Conservation (phyloP, 1,284 basidiomycete genomes). For the Ceratobasidium sp. region DNA sequence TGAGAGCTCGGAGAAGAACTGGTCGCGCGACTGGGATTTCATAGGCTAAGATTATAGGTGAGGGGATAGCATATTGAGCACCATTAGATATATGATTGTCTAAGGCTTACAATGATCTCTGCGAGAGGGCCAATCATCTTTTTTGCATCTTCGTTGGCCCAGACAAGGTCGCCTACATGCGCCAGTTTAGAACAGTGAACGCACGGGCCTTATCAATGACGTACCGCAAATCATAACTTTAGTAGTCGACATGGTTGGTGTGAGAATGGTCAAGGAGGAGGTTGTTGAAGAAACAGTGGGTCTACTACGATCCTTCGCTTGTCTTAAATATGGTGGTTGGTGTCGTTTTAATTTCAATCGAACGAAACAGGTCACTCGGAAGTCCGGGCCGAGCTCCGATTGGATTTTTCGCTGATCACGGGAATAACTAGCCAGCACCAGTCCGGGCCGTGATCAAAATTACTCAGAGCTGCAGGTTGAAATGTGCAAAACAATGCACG, state of each 20-base stretch:
- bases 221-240: conserved; percentile 61
- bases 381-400: conserved; percentile 33
- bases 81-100: background rate
- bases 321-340: conserved; percentile 25
- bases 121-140: conserved; percentile 76
- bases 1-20: conserved; percentile 77
- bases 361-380: conserved; percentile 1
- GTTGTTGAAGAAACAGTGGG: conserved; percentile 11
- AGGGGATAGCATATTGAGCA: conserved; percentile 4
- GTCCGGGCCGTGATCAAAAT: too few relatives aligned
- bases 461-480: too few relatives aligned
- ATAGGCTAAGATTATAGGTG: conserved; percentile 64
- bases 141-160: conserved; percentile 83
- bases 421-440: too few relatives aligned
- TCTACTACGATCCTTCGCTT: background rate
- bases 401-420: background rate
- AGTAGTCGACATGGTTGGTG: conserved; percentile 54
- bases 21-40: conserved; percentile 73
- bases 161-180: conserved; percentile 74
- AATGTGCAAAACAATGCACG: too few relatives aligned
- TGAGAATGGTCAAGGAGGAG: background rate
- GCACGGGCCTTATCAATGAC: conserved; percentile 45
- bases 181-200: conserved; percentile 18
- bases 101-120: conserved; percentile 77
- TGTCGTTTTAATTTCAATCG: conserved; percentile 7